Conservation (phyloP, 2,329 filamentous ascomycete species). For the Graphium sp. region DNA sequence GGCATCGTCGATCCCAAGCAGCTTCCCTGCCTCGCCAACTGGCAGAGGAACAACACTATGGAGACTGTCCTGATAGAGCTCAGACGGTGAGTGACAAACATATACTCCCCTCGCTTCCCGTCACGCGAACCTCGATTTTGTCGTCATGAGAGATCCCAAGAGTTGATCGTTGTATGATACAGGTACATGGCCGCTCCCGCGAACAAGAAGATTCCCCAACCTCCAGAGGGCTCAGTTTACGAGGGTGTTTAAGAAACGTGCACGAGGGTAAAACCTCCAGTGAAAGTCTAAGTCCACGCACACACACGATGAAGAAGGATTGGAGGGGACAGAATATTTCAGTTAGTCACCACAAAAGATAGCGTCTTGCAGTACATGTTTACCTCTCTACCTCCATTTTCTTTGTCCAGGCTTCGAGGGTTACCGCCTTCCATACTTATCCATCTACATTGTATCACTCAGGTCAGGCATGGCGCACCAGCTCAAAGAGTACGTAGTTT, state of each 20-base stretch:
- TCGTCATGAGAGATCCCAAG: constrained; percentile 6
- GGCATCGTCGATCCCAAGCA: constrained; percentile 75
- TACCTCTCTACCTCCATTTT: no score
- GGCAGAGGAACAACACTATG: constrained; percentile 90
- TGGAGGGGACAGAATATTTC: no score
- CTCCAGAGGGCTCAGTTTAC: constrained; percentile 59
- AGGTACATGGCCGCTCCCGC: constrained; percentile 86
- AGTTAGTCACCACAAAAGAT: no score
- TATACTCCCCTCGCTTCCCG: neutral
- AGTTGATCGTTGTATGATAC: constrained; percentile 1
- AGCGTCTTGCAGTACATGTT: no score
- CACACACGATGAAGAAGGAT: no score
- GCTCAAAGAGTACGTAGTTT: no score
- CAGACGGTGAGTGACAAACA: constrained; percentile 54
- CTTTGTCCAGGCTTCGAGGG: no score
- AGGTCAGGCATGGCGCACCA: no score
- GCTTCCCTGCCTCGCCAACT: constrained; percentile 71
- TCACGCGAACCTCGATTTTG: constrained; percentile 10
- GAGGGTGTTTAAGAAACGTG: constrained; percentile 4
- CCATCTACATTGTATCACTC: no score
- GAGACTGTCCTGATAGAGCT: constrained; percentile 84
- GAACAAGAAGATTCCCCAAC: constrained; percentile 93
- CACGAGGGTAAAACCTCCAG: no score
- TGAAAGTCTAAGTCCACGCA: no score
- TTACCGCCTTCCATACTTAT: no score